Base-by-base conservation (phyloP, 176 grass and related monocot genomes). In the Dendrocalamus sinicus region DNA sequence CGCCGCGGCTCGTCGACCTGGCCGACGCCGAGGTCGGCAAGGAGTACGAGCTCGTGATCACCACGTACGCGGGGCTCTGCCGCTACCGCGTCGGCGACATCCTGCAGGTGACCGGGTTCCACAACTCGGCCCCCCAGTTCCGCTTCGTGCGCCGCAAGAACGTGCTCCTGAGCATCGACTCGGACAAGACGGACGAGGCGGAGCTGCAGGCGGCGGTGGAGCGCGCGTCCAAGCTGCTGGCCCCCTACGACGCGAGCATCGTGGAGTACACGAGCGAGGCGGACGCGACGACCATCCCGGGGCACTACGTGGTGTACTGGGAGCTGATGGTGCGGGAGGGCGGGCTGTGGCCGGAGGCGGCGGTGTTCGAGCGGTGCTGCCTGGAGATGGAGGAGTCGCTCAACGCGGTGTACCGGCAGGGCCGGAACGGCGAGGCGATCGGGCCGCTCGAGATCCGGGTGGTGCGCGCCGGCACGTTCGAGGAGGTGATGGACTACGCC, bases 401-500 rank as follows among this genome's bases (percentile, higher is more conserved):
- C 73, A 95, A 95, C 91, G 79, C 93, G 4, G 95, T 98, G 55
- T 98, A 98, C 83, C 28, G 95, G 69, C 95, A 98, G 89, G 85
- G 88, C 26, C 83, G 95, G 6, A 94, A 82, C 75, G 78, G 90
- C 7, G 95, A 98, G 48, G 90, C 90, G 35, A 95, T 98, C 75
- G 96, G 96, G 5, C 96, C 96, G 53, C 87, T 95, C 80, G 96
- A 98, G 89, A 94, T 95, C 78, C 30, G 91, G 28, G 86, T 98
- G 67, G 93, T 95, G 68, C 73, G 84, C 15, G 82, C 50, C 5
- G 96, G 96, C 22, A 93, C 96, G 20, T 98, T 98, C 87, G 96
- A 98, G 89, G 93, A 98, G 88, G 85, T 95, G 70, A 98, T 98
- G 96, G 96, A 98, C 89, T 95, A 98, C 82, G 93, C 96, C 86